These are phyloP conservation scores for Gaultheria prostrata DNA, from an alignment of 148 eudicot species.

Conservation along the genomic window DNA sequence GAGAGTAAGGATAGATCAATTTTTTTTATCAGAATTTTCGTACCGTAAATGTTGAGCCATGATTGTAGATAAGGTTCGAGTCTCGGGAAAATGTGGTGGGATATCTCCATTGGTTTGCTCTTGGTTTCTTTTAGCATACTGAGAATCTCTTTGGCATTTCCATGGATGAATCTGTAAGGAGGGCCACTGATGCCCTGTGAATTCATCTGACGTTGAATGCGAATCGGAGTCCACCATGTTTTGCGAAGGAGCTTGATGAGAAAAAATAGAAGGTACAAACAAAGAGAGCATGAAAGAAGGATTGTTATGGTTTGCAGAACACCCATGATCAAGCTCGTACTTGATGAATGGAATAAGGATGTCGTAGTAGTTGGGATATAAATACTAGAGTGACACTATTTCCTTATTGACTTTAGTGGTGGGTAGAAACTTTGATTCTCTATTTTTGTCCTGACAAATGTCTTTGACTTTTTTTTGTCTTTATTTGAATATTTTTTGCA, in stretches of 20 bases:
- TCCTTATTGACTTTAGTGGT: too few relatives aligned
- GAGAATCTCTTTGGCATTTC: neutral
- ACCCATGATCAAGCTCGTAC: neutral
- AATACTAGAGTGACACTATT: too few relatives aligned
- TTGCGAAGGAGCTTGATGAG: neutral
- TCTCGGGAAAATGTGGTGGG: conserved; percentile 3
- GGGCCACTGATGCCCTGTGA: conserved; percentile 14
- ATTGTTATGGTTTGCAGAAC: neutral
- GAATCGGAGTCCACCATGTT: conserved; percentile 12
- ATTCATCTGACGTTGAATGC: neutral
- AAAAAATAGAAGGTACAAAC: neutral
- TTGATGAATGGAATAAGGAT: too few relatives aligned
- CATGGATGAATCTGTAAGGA: conserved; percentile 6
- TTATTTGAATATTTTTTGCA: too few relatives aligned
- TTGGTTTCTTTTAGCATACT: neutral
- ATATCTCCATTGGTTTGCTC: neutral
- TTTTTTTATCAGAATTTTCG: neutral
- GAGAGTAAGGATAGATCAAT: neutral
- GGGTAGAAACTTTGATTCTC: too few relatives aligned
- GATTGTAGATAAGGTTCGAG: neutral
- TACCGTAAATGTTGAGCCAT: conserved; percentile 9
- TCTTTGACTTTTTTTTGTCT: too few relatives aligned
- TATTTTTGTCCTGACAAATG: too few relatives aligned
- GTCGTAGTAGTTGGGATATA: too few relatives aligned
- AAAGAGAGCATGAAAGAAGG: conserved; percentile 9